Base-by-base conservation (phyloP, 2,329 filamentous ascomycete species). In the Chaetoscypha palmicola region DNA sequence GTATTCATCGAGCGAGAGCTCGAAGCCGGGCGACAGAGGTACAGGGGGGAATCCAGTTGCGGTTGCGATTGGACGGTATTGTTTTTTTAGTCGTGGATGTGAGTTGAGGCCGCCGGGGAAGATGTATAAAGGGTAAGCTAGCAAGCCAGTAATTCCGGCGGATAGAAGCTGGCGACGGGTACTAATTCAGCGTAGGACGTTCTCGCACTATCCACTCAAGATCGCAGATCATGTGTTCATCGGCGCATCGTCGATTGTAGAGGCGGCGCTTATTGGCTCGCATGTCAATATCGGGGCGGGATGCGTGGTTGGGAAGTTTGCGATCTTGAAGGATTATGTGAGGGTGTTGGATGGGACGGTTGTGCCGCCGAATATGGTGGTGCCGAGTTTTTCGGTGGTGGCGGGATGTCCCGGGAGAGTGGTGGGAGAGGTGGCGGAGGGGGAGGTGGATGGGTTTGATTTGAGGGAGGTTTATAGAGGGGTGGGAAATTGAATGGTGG, bases 161-260 rank as follows among this genome's bases (percentile, higher is more conserved):
- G n/a, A n/a, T n/a, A n/a, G n/a, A n/a, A n/a, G n/a, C n/a, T n/a
- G n/a, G n/a, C n/a, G n/a, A n/a, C n/a, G n/a, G n/a, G n/a, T n/a
- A n/a, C n/a, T n/a, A n/a, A n/a, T n/a, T n/a, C n/a, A n/a, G n/a
- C n/a, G 24, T 12, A 76, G 73, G 5, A 65, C 70, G 26, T 83
- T 87, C 60, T 85, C 81, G 32, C 87, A 90, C 66, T 91, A 91
- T 64, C 90, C 90, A 7, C 81, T 97, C 56, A 87, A 92, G 49
- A 85, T 98, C 53, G 89, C 89, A 35, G 90, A 96, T 64, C 91
- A 97, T 66, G 90, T 96, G 51, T 96, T 91, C 65, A 76, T 98
- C 38, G 90, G 88, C 46, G 74, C 78, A 58, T 70, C 72, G 24
- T 80, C 81, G 28, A 77, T 91, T 30, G 76, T 98, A 28, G 87